Conservation (phyloP, 1,284 basidiomycete species). For the Tremellales sp. region DNA sequence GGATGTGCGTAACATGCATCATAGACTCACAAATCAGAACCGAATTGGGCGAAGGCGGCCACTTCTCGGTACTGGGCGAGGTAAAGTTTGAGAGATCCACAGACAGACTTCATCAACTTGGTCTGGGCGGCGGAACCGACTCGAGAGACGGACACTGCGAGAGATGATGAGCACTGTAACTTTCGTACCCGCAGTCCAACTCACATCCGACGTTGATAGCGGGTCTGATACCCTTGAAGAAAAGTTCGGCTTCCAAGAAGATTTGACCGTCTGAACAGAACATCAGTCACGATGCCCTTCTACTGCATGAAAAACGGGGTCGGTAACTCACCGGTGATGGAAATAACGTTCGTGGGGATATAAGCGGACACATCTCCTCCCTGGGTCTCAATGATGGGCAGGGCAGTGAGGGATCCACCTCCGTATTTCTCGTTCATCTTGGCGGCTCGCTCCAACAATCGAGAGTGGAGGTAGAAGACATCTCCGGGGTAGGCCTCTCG, state of each 20-base stretch:
- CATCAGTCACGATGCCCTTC: too few relatives aligned
- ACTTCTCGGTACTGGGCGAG: constrained; percentile 99
- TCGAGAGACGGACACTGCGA: constrained; percentile 84
- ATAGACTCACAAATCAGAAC: constrained; percentile 74
- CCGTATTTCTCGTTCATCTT: constrained; percentile 99
- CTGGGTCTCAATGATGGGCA: constrained; percentile 99
- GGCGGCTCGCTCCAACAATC: constrained; percentile 98
- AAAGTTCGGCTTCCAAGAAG: constrained; percentile 98
- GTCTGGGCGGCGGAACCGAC: constrained; percentile 99
- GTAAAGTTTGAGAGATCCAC: constrained; percentile 98
- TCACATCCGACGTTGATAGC: constrained; percentile 96
- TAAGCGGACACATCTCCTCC: constrained; percentile 99
- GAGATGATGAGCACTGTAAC: neutral
- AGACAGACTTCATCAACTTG: constrained; percentile 99
- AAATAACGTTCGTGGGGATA: constrained; percentile 81
- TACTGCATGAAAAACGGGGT: neutral
- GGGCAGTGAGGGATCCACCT: constrained; percentile 95
- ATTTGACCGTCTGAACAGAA: constrained; percentile 76
- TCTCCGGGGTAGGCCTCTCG: constrained; percentile 99
- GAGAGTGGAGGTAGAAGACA: constrained; percentile 74
- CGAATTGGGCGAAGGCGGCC: constrained; percentile 93
- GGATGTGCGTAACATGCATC: neutral
- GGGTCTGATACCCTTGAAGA: constrained; percentile 99
- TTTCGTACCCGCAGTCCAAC: constrained; percentile 2
- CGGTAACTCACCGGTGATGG: constrained; percentile 62